Conservation (phyloP, 1,139 yeast genomes). For the Taphrina betulina region DNA sequence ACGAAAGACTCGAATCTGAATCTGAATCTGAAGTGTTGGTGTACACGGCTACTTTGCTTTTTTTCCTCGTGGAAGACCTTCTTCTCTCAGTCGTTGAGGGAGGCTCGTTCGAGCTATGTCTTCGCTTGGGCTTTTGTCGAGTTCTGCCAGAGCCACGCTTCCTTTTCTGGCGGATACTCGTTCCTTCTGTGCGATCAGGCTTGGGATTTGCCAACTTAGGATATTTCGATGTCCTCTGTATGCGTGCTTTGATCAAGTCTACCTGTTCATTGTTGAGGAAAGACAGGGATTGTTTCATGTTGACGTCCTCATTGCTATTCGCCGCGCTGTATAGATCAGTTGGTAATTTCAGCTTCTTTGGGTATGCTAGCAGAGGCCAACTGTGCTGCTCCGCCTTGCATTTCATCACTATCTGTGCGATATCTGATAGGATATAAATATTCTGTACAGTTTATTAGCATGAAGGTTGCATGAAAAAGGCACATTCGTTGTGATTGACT, state of each 20-base stretch:
- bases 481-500: constrained; percentile 27
- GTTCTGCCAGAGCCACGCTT: too few relatives aligned
- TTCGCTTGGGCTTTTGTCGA: too few relatives aligned
- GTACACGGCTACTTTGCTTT: too few relatives aligned
- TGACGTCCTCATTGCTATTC: constrained; percentile 5
- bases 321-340: constrained; percentile 39
- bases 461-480: not conserved
- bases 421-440: constrained; percentile 68
- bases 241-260: not conserved
- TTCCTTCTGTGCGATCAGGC: too few relatives aligned
- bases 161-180: too few relatives aligned
- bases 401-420: constrained; percentile 65
- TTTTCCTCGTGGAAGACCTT: not conserved
- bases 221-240: too few relatives aligned
- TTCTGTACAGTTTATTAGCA: constrained; percentile 40
- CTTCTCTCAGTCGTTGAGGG: too few relatives aligned
- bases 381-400: constrained; percentile 57
- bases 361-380: constrained; percentile 79
- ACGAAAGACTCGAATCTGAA: too few relatives aligned
- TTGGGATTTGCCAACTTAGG: too few relatives aligned
- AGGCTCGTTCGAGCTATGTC: too few relatives aligned
- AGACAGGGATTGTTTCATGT: not conserved
- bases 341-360: constrained; percentile 70
- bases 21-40: too few relatives aligned
- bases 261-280: constrained; percentile 4